Evolutionary conservation across 2,329 filamentous ascomycete genomes (phyloP), one percentile per base, ranked within the genome.

Genomic region (Pseudogymnoascus sp.): DNA sequence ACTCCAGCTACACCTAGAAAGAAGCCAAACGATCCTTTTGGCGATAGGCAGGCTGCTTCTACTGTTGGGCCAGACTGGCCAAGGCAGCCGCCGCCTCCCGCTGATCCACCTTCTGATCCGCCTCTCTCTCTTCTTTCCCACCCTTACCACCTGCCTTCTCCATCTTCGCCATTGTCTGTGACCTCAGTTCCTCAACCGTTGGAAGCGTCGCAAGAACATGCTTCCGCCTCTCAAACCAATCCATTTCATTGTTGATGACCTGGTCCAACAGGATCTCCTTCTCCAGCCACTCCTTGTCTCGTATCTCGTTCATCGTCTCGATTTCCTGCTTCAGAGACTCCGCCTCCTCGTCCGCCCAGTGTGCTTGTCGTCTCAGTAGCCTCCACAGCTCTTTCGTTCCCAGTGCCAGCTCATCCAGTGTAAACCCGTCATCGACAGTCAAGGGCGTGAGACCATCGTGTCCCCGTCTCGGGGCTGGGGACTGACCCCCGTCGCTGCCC

Each of bases 211-310:
- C 77, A 21, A 86, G 75, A 4, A 87, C 82, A 4, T 80, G 79
- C 69, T 81, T 76, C 42, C 84, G 81, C 61, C 85, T 79, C 63
- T 81, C 78, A 68, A 86, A 84, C 77, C 87, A 86, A 73, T 87
- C 85, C 36, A 84, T 79, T 73, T 93, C 90, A 70, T 79, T 81
- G 70, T 82, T 75, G 68, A 91, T 81, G 34, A 89, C 82, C 71
- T 91, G 90, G 64, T 90, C 84, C n/a, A 95, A 75, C 16, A 93
- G 75, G 31, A 90, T 81, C 75, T 95, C 90, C 75, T 93, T 93
- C 75, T 90, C 86, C 12, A 85, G 78, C 90, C 90, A 95, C 72
- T 91, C 89, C 66, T 85, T 81, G 73, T 84, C 84, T 74, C 89
- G 87, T 11, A 81, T 70, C 37, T 84, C 83, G 73, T 93, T 89